Base-by-base conservation (phyloP, 768 basidiomycete genomes). In the Boletus rex-veris region DNA sequence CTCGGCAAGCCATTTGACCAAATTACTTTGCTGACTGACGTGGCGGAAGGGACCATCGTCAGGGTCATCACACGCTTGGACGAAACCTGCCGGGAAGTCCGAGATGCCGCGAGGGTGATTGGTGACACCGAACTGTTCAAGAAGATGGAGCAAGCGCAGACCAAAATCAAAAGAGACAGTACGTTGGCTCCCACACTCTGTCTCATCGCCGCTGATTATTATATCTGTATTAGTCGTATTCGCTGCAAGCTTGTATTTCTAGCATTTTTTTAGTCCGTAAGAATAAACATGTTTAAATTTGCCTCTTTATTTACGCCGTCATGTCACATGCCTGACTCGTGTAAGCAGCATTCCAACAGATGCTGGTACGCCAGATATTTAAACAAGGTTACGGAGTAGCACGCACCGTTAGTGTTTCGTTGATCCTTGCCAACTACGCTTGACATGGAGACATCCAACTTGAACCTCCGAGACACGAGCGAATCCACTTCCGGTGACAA, bases 61-160 rank as follows among this genome's bases (percentile, higher is more conserved):
- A 83, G 97, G 43, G 90, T 92, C 50, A 98, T 99, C 65, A 98
- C 92, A 3, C 84, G 97, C 10, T 74, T 98, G 46, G 97, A 99
- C 65, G 96, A 98, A 73, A 96, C 94, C 0, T 98, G 97, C 69
- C 78, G 95, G 44, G 97, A 99, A 72, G 94, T 99, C 6, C 73
- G 96, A 62, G 97, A 99, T 70, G 96, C 96, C 3, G 97, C 97
- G 7, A 82, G 97, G 33, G 95, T 98, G 37, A 97, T 98, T 48
- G 97, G 97, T 3, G 97, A 98, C 70, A 88, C 88, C 21, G 93
- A 91, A 46, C 72, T 99, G 38, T 97, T 98, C 80, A 90, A 89
- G 72, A 98, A 98, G 70, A 97, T 98, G 94, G 96, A 98, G 64
- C 91, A 93, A 62, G 86, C 90, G 0, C 95, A 98, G 65, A 81